A percentile compares a stretch with the other conserved stretches of the same genome.
Evolutionary conservation across 2,329 filamentous ascomycete species (phyloP).

Genomic region (Talaromyces sp.): DNA sequence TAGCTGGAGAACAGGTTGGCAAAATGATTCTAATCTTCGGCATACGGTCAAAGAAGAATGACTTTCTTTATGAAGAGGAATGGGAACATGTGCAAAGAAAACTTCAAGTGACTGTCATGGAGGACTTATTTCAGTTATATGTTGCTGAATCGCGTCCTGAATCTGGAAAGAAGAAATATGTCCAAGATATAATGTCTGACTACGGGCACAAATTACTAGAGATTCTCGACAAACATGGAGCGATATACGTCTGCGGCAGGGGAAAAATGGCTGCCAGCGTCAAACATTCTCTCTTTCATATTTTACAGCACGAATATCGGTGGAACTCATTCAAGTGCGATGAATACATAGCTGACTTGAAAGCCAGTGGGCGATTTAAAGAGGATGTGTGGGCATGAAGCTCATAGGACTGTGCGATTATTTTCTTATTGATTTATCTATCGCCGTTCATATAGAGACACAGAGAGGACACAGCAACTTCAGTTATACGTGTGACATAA

Average conservation of each 20-base stretch:
- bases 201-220: neutral
- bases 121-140: no score
- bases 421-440: no score
- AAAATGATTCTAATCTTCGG: constrained; percentile 2
- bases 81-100: neutral
- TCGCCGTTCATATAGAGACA: no score
- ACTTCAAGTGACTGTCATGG: no score
- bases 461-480: no score
- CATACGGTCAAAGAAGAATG: neutral
- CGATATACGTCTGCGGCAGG: neutral
- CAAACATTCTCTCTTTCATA: neutral
- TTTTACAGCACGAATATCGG: neutral
- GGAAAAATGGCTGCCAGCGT: neutral
- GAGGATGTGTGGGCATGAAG: constrained; percentile 7
- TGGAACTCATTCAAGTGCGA: neutral
- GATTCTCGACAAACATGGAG: neutral
- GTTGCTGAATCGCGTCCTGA: neutral
- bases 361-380: neutral
- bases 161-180: neutral
- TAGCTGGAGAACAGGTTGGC: neutral
- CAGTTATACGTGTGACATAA: no score
- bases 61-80: neutral
- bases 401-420: no score
- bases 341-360: neutral
- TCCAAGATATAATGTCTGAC: neutral